Conservation (phyloP, 2,329 filamentous ascomycete species). For the Scopulariopsis brevicaulis region DNA sequence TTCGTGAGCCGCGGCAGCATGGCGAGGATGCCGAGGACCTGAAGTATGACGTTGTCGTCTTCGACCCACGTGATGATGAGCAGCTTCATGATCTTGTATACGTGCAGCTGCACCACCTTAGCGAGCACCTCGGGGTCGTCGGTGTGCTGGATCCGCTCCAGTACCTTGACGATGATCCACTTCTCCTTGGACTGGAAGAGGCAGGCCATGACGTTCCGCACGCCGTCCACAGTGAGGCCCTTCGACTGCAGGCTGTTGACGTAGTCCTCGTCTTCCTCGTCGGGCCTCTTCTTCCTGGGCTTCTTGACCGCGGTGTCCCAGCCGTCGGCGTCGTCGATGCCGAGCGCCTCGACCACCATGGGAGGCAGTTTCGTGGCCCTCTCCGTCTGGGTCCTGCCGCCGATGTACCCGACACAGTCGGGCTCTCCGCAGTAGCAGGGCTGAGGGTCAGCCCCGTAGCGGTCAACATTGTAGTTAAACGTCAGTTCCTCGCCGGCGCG, state of each 20-base stretch:
- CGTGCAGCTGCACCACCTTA: conserved; percentile 89
- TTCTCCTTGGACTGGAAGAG: conserved; percentile 98
- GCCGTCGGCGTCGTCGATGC: conserved; percentile 82
- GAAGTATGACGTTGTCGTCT: conserved; percentile 82
- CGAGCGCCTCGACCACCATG: conserved; percentile 85
- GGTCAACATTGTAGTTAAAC: conserved; percentile 99
- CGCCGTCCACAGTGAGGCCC: conserved; percentile 68
- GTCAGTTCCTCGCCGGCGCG: conserved; percentile 87
- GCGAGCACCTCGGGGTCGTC: conserved; percentile 80
- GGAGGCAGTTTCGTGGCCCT: conserved; percentile 84
- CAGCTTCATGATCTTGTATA: conserved; percentile 87
- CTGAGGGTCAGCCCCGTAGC: conserved; percentile 93
- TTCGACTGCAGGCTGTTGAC: conserved; percentile 78
- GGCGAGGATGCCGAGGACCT: conserved; percentile 82
- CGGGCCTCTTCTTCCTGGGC: conserved; percentile 81
- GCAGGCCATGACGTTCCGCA: conserved; percentile 90
- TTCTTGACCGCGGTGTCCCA: conserved; percentile 92
- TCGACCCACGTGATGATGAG: conserved; percentile 75
- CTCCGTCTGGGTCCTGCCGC: conserved; percentile 95
- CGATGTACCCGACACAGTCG: conserved; percentile 94
- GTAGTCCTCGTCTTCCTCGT: conserved; percentile 91
- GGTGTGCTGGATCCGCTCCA: conserved; percentile 77
- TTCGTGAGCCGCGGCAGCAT: conserved; percentile 81
- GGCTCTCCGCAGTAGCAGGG: conserved; percentile 92
- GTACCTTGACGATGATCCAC: conserved; percentile 94